A percentile compares a stretch with the other conserved stretches of the same genome.
These are phyloP conservation scores for Colletotrichum chlorophyti DNA, from an alignment of 2,329 filamentous ascomycete species.

Conservation along the genomic window DNA sequence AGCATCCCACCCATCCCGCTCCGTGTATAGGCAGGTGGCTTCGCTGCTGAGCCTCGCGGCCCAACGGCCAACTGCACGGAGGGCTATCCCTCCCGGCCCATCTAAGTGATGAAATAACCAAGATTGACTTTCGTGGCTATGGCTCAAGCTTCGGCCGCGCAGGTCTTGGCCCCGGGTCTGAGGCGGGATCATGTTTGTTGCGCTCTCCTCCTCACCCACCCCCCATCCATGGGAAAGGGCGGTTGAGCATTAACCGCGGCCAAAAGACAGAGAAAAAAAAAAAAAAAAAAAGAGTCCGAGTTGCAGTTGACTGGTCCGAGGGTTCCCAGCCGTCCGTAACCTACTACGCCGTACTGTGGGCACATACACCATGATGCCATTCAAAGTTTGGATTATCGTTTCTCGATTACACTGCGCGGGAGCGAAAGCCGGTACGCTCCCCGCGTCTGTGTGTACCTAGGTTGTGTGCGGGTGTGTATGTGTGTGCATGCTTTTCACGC, in stretches of 20 bases:
- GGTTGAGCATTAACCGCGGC: not conserved
- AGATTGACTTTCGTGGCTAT: constrained; percentile 23
- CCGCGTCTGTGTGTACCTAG: constrained; percentile 1
- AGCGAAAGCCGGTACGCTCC: not conserved
- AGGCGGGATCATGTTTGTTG: constrained; percentile 11
- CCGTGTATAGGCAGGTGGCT: too few relatives aligned
- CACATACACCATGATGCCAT: not conserved
- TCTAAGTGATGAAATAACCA: not conserved
- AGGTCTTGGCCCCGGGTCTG: constrained; percentile 14
- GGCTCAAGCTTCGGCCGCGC: constrained; percentile 22
- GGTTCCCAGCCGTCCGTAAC: not conserved
- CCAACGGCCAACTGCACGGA: constrained; percentile 3
- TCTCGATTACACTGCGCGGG: not conserved
- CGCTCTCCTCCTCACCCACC: not conserved
- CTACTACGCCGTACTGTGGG: not conserved
- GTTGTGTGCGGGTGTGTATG: not conserved
- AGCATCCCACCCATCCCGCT: too few relatives aligned
- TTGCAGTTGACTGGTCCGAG: constrained; percentile 1
- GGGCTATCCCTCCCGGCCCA: not conserved
- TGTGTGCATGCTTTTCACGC: not conserved
- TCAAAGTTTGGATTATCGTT: constrained; percentile 12
- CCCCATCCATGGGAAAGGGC: not conserved
- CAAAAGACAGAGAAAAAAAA: not conserved
- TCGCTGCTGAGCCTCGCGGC: too few relatives aligned
- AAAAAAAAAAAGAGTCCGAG: constrained; percentile 1